These are phyloP conservation scores for Vickermania ingenoplastis DNA, from an alignment of 208 protist species.

Conservation along the genomic window DNA sequence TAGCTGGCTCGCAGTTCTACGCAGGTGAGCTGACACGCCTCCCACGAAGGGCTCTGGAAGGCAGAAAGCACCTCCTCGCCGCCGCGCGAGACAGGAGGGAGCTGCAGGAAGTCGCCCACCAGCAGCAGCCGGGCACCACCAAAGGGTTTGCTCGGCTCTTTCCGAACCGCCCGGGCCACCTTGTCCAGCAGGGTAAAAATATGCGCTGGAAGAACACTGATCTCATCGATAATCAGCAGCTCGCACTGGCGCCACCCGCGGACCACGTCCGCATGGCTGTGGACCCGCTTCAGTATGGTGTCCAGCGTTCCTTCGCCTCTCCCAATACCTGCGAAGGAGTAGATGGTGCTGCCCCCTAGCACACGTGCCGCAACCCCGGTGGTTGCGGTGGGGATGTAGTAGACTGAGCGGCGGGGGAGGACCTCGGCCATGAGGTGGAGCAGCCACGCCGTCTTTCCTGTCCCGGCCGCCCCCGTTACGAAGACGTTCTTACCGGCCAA, in stretches of 20 bases:
- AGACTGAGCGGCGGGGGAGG: constrained; percentile 6
- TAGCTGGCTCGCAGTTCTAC: constrained; percentile 35
- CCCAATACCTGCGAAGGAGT: constrained; percentile 41
- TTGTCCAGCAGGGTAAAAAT: constrained; percentile 21
- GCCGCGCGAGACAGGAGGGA: constrained; percentile 19
- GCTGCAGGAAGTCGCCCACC: constrained; percentile 40
- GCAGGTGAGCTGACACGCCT: constrained; percentile 15
- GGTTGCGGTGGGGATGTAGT: constrained; percentile 18
- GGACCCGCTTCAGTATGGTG: constrained; percentile 11
- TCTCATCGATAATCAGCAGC: constrained; percentile 43
- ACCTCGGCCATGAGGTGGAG: constrained; percentile 30
- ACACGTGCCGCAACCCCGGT: constrained; percentile 25
- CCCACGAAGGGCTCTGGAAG: constrained; percentile 45
- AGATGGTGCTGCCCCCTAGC: constrained; percentile 27
- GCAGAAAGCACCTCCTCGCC: constrained; percentile 37
- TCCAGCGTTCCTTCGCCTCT: constrained; percentile 15
- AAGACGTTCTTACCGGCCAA: constrained; percentile 54
- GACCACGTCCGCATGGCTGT: constrained; percentile 11
- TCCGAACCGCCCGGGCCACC: constrained; percentile 17
- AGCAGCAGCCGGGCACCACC: constrained; percentile 37
- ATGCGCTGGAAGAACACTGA: constrained; percentile 16
- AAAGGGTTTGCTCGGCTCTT: constrained; percentile 19
- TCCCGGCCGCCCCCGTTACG: constrained; percentile 65
- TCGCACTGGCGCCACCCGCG: constrained; percentile 15
- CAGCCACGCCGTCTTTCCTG: constrained; percentile 76